Evolutionary conservation across 2,329 filamentous ascomycete species (phyloP), one percentile per base, ranked within the genome.

Genomic region (Graphilbum fragrans): DNA sequence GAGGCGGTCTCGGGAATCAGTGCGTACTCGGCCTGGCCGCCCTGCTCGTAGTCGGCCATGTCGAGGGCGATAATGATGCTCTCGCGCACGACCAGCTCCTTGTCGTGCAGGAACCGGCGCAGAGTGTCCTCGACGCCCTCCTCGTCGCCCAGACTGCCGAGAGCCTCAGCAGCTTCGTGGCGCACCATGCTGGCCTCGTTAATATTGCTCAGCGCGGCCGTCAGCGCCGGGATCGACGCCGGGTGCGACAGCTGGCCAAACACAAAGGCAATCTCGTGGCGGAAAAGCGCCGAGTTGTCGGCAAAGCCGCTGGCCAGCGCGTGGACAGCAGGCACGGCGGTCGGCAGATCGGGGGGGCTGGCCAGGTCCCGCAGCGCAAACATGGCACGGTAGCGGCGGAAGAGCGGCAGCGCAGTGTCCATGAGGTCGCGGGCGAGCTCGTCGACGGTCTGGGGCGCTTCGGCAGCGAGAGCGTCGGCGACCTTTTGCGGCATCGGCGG

Each of bases 181-280:
- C 92, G 80, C 43, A 98, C 92, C 92, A 98, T 98, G 55, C 88
- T 87, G 20, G 77, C 82, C 65, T 98, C 92, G 42, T 84, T 69
- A 38, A 74, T 65, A 58, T 98, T 72, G 53, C 82, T 82, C 45
- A 98, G 69, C 1, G 84, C 79, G 39, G 75, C 77, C 16, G 82
- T 82, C 44, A 98, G 74, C 45, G 86, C 86, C 4, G 92, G 88
- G 50, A 98, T 95, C 1, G 87, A 94, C n/a, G 90, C 90, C 2
- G 92, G 92, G 57, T 98, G 92, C 42, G 84, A 87, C 40, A 98
- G 71, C 61, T 98, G 92, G 42, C 92, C 92, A 52, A 98, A 98
- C 14, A 98, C 92, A 58, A 98, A 98, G 14, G 92, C 92, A 50
- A 98, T 87, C 59, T 98, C 92, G 65, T 98, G 92, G 50, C 92